Percentiles rank a stretch among this genome's conserved stretches.
Evolutionary conservation across 805 yeast genomes (phyloP).

Genomic region (Lipomyces orientalis): DNA sequence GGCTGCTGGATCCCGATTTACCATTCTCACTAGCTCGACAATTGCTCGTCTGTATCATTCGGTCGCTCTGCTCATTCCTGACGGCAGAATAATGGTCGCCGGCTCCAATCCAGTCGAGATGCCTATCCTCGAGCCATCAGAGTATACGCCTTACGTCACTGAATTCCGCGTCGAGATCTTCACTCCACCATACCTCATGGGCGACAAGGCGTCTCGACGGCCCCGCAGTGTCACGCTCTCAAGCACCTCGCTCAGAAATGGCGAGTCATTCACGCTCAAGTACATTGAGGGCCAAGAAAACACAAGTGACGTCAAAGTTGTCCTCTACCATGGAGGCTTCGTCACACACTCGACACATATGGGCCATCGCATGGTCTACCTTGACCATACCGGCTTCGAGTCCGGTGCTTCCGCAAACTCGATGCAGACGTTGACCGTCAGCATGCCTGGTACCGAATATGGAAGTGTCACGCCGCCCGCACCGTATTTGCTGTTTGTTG

Average conservation of each 20-base stretch:
- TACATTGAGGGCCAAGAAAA: conserved; percentile 14
- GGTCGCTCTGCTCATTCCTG: conserved; percentile 27
- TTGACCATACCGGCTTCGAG: conserved; percentile 22
- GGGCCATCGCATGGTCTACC: conserved; percentile 35
- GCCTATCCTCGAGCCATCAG: conserved; percentile 28
- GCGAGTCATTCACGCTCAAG: conserved; percentile 22
- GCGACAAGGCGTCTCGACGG: conserved; percentile 25
- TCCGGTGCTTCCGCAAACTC: conserved; percentile 5
- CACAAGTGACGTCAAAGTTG: conserved; percentile 16
- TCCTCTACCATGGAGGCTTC: conserved; percentile 31
- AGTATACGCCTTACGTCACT: conserved; percentile 34
- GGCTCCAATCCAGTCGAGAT: conserved; percentile 35
- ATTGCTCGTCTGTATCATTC: conserved; percentile 35
- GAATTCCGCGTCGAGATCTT: conserved; percentile 34
- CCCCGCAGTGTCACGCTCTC: conserved; percentile 21
- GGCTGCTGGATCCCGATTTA: conserved; percentile 18
- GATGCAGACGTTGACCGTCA: conserved; percentile 21
- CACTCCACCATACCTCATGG: conserved; percentile 34
- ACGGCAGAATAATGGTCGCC: conserved; percentile 31
- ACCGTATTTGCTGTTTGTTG: conserved; percentile 33
- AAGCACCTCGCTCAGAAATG: conserved; percentile 12
- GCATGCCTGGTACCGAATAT: conserved; percentile 25
- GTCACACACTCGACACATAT: conserved; percentile 34
- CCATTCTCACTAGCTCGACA: conserved; percentile 28
- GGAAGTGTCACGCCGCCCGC: conserved; percentile 31